Evolutionary conservation across 83 land plant genomes (phyloP).

Genomic region (Picea abies): DNA sequence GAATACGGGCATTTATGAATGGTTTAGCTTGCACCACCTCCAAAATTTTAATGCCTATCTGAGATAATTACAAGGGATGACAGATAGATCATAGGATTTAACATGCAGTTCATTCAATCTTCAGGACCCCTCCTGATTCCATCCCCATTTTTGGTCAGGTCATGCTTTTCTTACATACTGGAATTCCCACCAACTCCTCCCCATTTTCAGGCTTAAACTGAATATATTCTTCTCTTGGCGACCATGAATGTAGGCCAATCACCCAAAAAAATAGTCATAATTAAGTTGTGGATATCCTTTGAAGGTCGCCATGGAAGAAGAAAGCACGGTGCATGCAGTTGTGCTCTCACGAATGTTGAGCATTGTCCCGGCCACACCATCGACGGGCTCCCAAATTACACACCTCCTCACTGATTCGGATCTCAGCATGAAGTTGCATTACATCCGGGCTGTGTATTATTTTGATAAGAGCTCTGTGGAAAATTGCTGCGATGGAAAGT

Average conservation of each 20-base stretch:
- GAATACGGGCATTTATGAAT: too few relatives aligned
- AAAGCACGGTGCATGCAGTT: neutral
- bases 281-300: neutral
- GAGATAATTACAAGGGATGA: too few relatives aligned
- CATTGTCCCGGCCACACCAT: conserved; percentile 36
- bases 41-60: too few relatives aligned
- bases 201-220: neutral
- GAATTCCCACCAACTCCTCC: neutral
- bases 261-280: neutral
- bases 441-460: conserved; percentile 49
- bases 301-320: neutral
- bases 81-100: too few relatives aligned
- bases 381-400: conserved; percentile 24
- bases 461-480: conserved; percentile 25
- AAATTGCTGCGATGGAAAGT: neutral
- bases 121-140: too few relatives aligned
- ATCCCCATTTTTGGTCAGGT: too few relatives aligned
- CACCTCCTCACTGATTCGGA: conserved; percentile 37
- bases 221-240: neutral
- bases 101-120: too few relatives aligned
- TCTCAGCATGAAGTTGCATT: conserved; percentile 69
- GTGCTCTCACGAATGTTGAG: conserved; percentile 22
- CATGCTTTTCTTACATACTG: neutral
- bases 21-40: too few relatives aligned
- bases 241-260: neutral